Evolutionary conservation across 306 rosid genomes (phyloP).

Genomic region (Alnus rubra): DNA sequence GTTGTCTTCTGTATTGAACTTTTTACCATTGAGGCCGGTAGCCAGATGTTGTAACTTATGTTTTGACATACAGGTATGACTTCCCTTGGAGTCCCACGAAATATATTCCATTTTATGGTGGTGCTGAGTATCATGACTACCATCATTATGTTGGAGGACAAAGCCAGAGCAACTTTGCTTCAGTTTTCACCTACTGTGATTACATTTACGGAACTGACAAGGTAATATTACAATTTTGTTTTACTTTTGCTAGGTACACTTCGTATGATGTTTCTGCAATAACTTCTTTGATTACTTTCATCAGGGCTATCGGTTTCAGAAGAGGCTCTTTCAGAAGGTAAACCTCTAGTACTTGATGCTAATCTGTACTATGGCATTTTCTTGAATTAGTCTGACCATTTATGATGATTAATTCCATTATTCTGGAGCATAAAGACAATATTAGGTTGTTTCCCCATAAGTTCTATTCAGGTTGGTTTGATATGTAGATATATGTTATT

Average conservation of each 20-base stretch:
- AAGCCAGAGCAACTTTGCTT: slow-evolving; percentile 96
- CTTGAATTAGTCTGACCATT: background rate
- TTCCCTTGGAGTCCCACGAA: slow-evolving; percentile 84
- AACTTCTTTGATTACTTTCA: slow-evolving; percentile 31
- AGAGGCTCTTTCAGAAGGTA: slow-evolving; percentile 78
- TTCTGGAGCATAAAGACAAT: background rate
- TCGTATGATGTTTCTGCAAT: slow-evolving; percentile 24
- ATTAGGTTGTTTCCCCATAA: background rate
- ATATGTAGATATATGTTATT: background rate
- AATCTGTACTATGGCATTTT: slow-evolving; percentile 5
- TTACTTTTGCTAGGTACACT: slow-evolving; percentile 22
- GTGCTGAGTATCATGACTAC: slow-evolving; percentile 93
- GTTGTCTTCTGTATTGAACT: slow-evolving; percentile 27
- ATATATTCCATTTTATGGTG: slow-evolving; percentile 89
- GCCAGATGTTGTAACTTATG: slow-evolving; percentile 17
- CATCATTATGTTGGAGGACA: slow-evolving; percentile 97
- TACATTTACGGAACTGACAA: slow-evolving; percentile 95
- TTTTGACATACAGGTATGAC: slow-evolving; percentile 59
- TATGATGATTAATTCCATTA: background rate
- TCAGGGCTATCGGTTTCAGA: slow-evolving; percentile 87
- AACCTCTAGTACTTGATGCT: slow-evolving; percentile 23
- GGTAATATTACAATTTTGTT: slow-evolving; percentile 47
- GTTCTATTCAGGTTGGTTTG: background rate
- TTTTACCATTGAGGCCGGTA: slow-evolving; percentile 10
- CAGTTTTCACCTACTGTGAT: slow-evolving; percentile 97